Evolutionary conservation across 495 filamentous ascomycete species (phyloP).

Genomic region (Articulospora tetracladia): DNA sequence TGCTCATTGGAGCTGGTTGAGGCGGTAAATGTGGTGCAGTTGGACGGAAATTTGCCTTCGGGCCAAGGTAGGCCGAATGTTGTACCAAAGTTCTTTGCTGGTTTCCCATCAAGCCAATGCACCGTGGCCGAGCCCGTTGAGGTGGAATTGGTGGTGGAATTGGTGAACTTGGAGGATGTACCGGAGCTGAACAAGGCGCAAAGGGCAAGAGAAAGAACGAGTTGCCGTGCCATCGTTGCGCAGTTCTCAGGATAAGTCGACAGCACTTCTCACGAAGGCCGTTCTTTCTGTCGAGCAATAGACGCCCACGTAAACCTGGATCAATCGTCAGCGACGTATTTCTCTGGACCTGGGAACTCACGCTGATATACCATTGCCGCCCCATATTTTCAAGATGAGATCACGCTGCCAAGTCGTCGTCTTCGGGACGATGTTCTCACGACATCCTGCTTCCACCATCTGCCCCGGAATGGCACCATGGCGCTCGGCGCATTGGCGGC

Average conservation of each 20-base stretch:
- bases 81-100: background rate
- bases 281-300: background rate
- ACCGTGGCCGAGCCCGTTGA: background rate
- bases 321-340: too few species aligned
- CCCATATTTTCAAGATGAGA: background rate
- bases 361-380: background rate
- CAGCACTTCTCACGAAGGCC: background rate
- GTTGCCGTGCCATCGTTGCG: background rate
- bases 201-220: background rate
- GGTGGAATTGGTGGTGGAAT: background rate
- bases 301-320: too few species aligned
- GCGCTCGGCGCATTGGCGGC: too few species aligned
- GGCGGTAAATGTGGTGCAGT: background rate
- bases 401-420: background rate
- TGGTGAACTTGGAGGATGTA: background rate
- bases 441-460: background rate
- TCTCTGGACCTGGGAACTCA: background rate
- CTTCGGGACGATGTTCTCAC: background rate
- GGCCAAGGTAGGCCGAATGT: conserved; percentile 7
- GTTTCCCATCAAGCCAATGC: background rate
- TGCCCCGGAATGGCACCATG: background rate
- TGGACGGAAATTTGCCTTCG: background rate
- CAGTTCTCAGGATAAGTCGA: background rate
- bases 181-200: background rate
- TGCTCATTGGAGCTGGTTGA: background rate